Conservation (phyloP, 176 grass and related monocot genomes). For the Eleusine coracana region DNA sequence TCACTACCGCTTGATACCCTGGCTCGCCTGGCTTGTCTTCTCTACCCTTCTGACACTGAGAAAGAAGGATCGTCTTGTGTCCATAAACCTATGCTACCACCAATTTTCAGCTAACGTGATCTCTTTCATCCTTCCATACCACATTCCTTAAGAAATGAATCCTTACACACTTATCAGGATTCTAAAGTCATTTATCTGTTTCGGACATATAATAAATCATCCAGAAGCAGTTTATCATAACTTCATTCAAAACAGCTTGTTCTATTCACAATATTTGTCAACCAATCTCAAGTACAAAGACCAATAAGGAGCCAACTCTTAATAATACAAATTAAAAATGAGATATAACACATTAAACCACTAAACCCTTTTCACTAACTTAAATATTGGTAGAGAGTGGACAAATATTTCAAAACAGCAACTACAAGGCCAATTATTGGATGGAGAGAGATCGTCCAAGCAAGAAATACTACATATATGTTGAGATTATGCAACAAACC, state of each 20-base stretch:
- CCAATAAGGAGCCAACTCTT: background rate
- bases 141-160: no score
- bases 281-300: background rate
- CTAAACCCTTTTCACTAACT: background rate
- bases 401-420: background rate
- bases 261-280: background rate
- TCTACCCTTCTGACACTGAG: no score
- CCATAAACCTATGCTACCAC: background rate
- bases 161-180: no score
- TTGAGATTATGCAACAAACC: conserved; percentile 39
- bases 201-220: background rate
- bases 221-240: background rate
- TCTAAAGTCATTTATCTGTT: no score
- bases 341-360: background rate
- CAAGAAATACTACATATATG: conserved; percentile 1
- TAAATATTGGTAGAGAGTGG: background rate
- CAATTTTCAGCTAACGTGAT: no score
- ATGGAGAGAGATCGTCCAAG: background rate
- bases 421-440: background rate
- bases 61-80: background rate
- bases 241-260: background rate
- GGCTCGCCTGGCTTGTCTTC: background rate
- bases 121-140: no score
- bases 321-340: background rate
- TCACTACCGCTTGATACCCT: background rate